Evolutionary conservation across 2,329 filamentous ascomycete genomes (phyloP).

Genomic region (Fusarium cicatricum): DNA sequence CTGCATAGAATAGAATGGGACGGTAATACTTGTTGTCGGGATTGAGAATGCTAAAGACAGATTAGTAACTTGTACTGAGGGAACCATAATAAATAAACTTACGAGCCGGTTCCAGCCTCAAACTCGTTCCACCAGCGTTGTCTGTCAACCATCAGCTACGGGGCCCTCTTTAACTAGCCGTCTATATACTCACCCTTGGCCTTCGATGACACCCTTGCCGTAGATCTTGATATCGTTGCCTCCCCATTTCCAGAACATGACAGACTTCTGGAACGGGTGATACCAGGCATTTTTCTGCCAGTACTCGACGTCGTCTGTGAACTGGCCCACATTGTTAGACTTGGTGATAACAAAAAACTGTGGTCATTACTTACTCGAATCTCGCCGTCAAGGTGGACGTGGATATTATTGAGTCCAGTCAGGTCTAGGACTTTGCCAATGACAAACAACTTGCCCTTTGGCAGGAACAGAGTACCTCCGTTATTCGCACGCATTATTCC

Average conservation of each 20-base stretch:
- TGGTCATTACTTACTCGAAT: constrained; percentile 40
- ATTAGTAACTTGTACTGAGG: neutral
- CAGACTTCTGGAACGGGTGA: constrained; percentile 69
- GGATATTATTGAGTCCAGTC: constrained; percentile 64
- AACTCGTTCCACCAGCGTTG: constrained; percentile 40
- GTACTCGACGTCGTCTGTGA: constrained; percentile 54
- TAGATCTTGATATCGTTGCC: constrained; percentile 66
- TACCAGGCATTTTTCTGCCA: constrained; percentile 53
- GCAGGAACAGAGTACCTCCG: constrained; percentile 64
- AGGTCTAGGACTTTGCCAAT: constrained; percentile 67
- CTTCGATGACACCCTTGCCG: constrained; percentile 68
- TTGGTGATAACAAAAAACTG: no score
- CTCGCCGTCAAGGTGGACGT: constrained; percentile 66
- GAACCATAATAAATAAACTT: neutral
- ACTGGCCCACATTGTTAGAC: constrained; percentile 30
- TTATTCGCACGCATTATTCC: constrained; percentile 65
- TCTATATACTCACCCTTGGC: constrained; percentile 36
- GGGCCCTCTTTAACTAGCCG: constrained; percentile 19
- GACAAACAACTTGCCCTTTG: constrained; percentile 62
- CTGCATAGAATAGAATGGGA: constrained; percentile 67
- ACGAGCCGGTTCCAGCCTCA: constrained; percentile 26
- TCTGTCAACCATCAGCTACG: constrained; percentile 56
- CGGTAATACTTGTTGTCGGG: constrained; percentile 64
- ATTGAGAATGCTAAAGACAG: constrained; percentile 51
- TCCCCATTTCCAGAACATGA: constrained; percentile 48